phyloP scores from a whole-genome alignment of 2,329 filamentous ascomycete species.

The Botrytis squamosa region DNA sequence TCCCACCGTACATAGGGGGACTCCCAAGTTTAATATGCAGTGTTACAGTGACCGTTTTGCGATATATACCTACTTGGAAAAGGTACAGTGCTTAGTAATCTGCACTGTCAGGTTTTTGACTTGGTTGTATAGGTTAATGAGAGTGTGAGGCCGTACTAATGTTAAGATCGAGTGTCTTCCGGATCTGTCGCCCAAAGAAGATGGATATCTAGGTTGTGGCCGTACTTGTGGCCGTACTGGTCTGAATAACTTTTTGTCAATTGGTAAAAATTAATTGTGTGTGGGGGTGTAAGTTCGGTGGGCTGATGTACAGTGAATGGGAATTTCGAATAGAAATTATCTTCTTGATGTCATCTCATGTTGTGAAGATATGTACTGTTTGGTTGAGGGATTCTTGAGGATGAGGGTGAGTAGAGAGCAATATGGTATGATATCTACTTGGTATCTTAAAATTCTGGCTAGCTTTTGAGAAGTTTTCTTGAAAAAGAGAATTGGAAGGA shows the following conservation, averaged over 20 bases:
- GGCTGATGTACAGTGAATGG: background rate
- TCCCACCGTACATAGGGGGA: too few relatives aligned
- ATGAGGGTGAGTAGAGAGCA: background rate
- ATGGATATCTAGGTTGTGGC: background rate
- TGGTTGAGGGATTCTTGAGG: background rate
- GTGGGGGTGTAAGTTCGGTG: background rate
- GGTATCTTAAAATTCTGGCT: accelerated
- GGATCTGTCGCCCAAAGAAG: background rate
- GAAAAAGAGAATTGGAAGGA: background rate
- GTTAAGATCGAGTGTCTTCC: background rate
- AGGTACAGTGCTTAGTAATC: background rate
- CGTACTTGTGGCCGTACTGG: background rate
- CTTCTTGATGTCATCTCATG: background rate
- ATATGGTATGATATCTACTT: background rate
- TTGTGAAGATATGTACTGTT: background rate
- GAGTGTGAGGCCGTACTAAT: background rate
- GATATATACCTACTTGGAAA: background rate
- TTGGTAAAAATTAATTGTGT: background rate
- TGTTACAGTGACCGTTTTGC: background rate
- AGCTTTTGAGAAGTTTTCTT: background rate
- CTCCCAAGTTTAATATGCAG: background rate
- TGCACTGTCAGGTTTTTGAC: background rate
- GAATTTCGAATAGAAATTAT: background rate
- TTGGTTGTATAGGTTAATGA: accelerated
- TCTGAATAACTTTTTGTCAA: background rate